Evolutionary conservation across 148 eudicot genomes (phyloP), one percentile per base, ranked within the genome.

Genomic region (Camellia sinensis): DNA sequence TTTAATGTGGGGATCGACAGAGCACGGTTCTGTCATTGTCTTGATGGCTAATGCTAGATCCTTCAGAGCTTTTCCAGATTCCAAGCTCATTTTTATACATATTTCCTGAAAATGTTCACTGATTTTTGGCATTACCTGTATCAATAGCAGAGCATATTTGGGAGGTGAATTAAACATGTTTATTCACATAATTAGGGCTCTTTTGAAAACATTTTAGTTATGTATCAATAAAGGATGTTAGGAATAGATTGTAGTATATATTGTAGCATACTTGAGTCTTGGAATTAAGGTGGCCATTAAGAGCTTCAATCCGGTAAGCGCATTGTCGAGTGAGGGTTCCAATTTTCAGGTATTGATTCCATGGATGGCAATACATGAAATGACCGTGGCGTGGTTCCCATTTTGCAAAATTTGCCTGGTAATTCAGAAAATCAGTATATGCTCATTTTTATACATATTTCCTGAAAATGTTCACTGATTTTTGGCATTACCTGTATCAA

Each of bases 371-470:
- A 7, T 79, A 81, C 19, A 62, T 29, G 19, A 85, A 88, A 1
- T 40, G 17, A 0, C 88, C 88, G 71, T 85, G 87, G 11, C 76
- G 17, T 21, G 88, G 90, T 70, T 88, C 90, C 90, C 90, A 88
- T 87, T 87, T 77, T 6, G 88, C 90, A 75, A 84, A 84, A 81
- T 86, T 88, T 67, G 88, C 87, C 90, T 88, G 82, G 37, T 29
- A 29, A 29, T 29, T 29, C 37, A 29, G 37, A 29, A 29, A 29
- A n/a, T n/a, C n/a, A n/a, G n/a, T n/a, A n/a, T n/a, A n/a, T n/a
- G 67, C 87, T 88, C 85, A 91, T 85, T 71, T 85, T 73, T 11
- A 72, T 80, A 76, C 82, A 89, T 75, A 81, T 67, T 21, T 89
- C 84, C 56, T 79, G 67, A 17, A 87, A 78, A 18, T 80, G 82